Conservation (phyloP, 1,284 basidiomycete genomes). For the Cutaneotrichosporon sp. region DNA sequence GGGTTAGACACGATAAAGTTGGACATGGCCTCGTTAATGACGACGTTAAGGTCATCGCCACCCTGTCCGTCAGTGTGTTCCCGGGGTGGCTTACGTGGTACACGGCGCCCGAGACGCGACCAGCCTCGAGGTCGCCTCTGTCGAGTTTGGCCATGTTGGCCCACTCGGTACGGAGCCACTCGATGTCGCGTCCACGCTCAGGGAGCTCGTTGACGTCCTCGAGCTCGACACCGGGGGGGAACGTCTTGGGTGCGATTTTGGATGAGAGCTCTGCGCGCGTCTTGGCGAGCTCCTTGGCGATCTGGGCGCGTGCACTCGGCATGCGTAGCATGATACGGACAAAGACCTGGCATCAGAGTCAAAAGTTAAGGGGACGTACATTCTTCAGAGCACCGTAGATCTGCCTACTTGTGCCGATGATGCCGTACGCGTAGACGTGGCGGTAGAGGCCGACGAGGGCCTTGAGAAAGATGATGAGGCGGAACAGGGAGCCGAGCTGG, state of each 20-base stretch:
- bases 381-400: slow-evolving; percentile 32
- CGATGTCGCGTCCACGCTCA: slow-evolving; percentile 63
- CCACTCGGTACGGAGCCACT: slow-evolving; percentile 79
- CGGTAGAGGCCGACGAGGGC: slow-evolving; percentile 50
- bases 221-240: slow-evolving; percentile 61
- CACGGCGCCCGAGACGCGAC: slow-evolving; percentile 81
- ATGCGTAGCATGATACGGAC: slow-evolving; percentile 65
- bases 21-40: slow-evolving; percentile 53
- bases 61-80: slow-evolving; percentile 60
- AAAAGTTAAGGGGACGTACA: slow-evolving; percentile 26
- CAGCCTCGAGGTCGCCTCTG: slow-evolving; percentile 55
- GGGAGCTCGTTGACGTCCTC: slow-evolving; percentile 63
- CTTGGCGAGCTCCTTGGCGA: slow-evolving; percentile 68
- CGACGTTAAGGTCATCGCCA: slow-evolving; percentile 68
- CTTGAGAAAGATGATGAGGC: slow-evolving; percentile 22
- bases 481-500: slow-evolving; percentile 19
- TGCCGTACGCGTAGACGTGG: slow-evolving; percentile 73
- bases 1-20: slow-evolving; percentile 66
- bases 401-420: slow-evolving; percentile 47
- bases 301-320: slow-evolving; percentile 66
- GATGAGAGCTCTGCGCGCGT: slow-evolving; percentile 65
- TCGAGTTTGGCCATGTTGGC: slow-evolving; percentile 75
- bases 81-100: slow-evolving; percentile 61
- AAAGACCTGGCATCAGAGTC: slow-evolving; percentile 56
- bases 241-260: slow-evolving; percentile 58